Evolutionary conservation across 2,329 filamentous ascomycete genomes (phyloP).

Genomic region (Lachnellula cervina): DNA sequence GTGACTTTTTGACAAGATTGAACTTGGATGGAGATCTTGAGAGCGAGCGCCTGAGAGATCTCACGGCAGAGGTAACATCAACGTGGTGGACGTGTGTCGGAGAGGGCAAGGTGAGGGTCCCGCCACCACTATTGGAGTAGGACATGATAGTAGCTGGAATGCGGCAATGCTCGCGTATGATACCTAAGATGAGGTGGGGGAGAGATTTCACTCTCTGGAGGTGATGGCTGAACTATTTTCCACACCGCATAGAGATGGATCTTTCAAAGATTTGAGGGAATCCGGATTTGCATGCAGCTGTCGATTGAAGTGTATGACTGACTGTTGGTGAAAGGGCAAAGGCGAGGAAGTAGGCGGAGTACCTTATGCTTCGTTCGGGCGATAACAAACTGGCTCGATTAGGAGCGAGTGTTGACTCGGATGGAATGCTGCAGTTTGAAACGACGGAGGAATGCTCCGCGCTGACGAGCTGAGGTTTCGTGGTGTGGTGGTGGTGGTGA

Average conservation of each 20-base stretch:
- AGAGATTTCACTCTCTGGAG: slow-evolving; percentile 6
- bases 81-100: slow-evolving; percentile 79
- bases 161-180: slow-evolving; percentile 19
- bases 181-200: slow-evolving; percentile 7
- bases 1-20: slow-evolving; percentile 49
- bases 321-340: neutral
- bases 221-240: slow-evolving; percentile 13
- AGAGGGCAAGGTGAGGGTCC: slow-evolving; percentile 80
- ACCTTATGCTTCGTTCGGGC: neutral
- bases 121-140: slow-evolving; percentile 58
- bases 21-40: slow-evolving; percentile 95
- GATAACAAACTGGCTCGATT: neutral
- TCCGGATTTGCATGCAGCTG: neutral
- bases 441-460: slow-evolving; percentile 13
- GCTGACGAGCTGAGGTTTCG: neutral
- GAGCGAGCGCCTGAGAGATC: slow-evolving; percentile 78
- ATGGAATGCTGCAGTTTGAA: slow-evolving; percentile 7
- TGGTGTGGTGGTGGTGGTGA: slow-evolving; percentile 8
- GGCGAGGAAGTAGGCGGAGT: neutral
- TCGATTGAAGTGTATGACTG: neutral
- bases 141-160: slow-evolving; percentile 43
- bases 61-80: slow-evolving; percentile 75
- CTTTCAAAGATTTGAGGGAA: neutral
- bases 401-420: neutral
- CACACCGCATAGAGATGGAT: slow-evolving; percentile 17